Evolutionary conservation across 331 rosid species (phyloP).

Genomic region (Telfairia occidentalis): DNA sequence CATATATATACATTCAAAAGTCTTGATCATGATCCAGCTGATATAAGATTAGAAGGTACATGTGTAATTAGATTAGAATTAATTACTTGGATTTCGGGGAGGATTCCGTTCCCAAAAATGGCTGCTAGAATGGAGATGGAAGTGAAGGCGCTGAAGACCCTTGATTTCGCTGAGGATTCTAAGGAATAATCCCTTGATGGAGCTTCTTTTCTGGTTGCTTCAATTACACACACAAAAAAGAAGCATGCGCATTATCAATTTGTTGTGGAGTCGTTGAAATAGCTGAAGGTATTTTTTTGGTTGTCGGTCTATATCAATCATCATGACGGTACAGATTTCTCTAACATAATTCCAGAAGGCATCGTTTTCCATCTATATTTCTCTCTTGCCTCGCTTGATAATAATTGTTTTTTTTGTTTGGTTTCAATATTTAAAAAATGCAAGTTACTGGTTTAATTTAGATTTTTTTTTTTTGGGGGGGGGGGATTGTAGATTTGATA

Average conservation of each 20-base stretch:
- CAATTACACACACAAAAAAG: neutral
- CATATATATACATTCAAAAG: too few species aligned
- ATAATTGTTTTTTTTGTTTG: too few species aligned
- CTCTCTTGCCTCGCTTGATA: too few species aligned
- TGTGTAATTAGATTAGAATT: neutral
- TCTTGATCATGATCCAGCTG: too few species aligned
- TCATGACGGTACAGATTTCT: too few species aligned
- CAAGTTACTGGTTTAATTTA: too few species aligned
- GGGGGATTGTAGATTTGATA: too few species aligned
- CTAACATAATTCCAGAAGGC: too few species aligned
- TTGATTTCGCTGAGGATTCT: slow-evolving; percentile 31
- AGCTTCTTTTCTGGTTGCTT: slow-evolving; percentile 41
- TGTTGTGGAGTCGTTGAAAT: neutral
- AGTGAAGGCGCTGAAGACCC: slow-evolving; percentile 68
- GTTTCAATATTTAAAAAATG: too few species aligned
- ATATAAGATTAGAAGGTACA: neutral
- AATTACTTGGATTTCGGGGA: slow-evolving; percentile 84
- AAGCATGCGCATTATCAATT: neutral
- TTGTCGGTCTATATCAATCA: too few species aligned
- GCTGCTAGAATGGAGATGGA: slow-evolving; percentile 80
- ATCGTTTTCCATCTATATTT: too few species aligned
- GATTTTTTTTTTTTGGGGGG: too few species aligned
- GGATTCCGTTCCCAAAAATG: slow-evolving; percentile 77
- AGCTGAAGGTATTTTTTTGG: neutral
- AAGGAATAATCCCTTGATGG: slow-evolving; percentile 53